Conservation (phyloP, 495 filamentous ascomycete species). For the Aspergillus avenaceus region DNA sequence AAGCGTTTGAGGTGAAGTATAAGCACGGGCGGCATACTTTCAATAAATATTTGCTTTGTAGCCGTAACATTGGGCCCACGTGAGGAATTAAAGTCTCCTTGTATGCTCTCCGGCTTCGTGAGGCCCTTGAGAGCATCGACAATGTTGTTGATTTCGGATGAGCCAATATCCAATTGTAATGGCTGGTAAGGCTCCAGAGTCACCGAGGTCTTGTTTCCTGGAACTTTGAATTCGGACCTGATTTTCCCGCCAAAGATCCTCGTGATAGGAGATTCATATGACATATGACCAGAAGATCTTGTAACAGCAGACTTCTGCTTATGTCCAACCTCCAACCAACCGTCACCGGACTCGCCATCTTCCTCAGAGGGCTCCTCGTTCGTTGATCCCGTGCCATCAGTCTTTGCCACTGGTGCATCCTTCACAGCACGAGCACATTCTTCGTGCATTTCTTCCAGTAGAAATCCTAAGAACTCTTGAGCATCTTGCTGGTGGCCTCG, state of each 20-base stretch:
- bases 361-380: constrained; percentile 34
- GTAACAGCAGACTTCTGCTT: constrained; percentile 86
- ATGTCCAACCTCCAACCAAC: constrained; percentile 91
- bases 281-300: constrained; percentile 74
- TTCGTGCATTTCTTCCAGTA: constrained; percentile 88
- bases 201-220: constrained; percentile 82
- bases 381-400: constrained; percentile 38
- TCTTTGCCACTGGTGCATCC: constrained; percentile 36
- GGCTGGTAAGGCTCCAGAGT: constrained; percentile 92
- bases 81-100: constrained; percentile 81
- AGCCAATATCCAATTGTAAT: constrained; percentile 88
- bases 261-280: constrained; percentile 75
- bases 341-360: constrained; percentile 39
- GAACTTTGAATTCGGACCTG: constrained; percentile 82
- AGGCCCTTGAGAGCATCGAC: constrained; percentile 83
- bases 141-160: constrained; percentile 81
- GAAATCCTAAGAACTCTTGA: constrained; percentile 92
- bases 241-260: constrained; percentile 93
- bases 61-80: constrained; percentile 72
- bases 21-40: constrained; percentile 85
- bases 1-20: constrained; percentile 97
- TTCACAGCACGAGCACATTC: constrained; percentile 80
- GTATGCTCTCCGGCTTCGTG: constrained; percentile 76
- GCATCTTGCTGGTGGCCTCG: constrained; percentile 97
- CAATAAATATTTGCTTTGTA: constrained; percentile 93